Conservation (phyloP, 2,329 filamentous ascomycete species). For the Fusarium sarcochroum region DNA sequence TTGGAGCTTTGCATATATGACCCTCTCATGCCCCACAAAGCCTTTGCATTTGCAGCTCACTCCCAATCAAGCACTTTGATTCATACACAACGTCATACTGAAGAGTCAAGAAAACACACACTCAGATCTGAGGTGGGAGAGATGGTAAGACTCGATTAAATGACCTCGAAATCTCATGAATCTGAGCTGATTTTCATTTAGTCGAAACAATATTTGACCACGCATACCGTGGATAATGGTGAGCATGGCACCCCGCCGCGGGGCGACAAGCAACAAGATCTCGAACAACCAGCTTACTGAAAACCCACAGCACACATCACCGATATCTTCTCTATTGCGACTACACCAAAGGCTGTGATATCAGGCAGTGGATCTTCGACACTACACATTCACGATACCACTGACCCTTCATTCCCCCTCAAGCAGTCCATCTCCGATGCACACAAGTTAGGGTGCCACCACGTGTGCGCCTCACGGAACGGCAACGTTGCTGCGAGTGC, state of each 20-base stretch:
- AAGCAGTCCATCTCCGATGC: slow-evolving; percentile 83
- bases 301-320: slow-evolving; percentile 77
- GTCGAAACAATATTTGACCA: slow-evolving; percentile 99
- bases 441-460: slow-evolving; percentile 92
- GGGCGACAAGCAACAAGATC: slow-evolving; percentile 24
- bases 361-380: slow-evolving; percentile 88
- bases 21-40: slow-evolving; percentile 40
- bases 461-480: slow-evolving; percentile 79
- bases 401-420: slow-evolving; percentile 79
- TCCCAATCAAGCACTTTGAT: slow-evolving; percentile 36
- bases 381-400: slow-evolving; percentile 84
- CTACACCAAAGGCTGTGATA: slow-evolving; percentile 80
- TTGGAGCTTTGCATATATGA: slow-evolving; percentile 29
- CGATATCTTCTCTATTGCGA: slow-evolving; percentile 87
- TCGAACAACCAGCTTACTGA: slow-evolving; percentile 35
- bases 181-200: slow-evolving; percentile 55
- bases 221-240: slow-evolving; percentile 91
- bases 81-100: slow-evolving; percentile 46
- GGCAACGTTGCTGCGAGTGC: slow-evolving; percentile 83
- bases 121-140: slow-evolving; percentile 15
- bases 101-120: slow-evolving; percentile 20
- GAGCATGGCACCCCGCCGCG: slow-evolving; percentile 55
- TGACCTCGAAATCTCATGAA: neutral
- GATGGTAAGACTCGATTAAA: slow-evolving; percentile 46
- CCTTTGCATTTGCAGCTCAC: slow-evolving; percentile 30